phyloP scores from a whole-genome alignment of 2,329 filamentous ascomycete species.

The Aspergillus sp. region DNA sequence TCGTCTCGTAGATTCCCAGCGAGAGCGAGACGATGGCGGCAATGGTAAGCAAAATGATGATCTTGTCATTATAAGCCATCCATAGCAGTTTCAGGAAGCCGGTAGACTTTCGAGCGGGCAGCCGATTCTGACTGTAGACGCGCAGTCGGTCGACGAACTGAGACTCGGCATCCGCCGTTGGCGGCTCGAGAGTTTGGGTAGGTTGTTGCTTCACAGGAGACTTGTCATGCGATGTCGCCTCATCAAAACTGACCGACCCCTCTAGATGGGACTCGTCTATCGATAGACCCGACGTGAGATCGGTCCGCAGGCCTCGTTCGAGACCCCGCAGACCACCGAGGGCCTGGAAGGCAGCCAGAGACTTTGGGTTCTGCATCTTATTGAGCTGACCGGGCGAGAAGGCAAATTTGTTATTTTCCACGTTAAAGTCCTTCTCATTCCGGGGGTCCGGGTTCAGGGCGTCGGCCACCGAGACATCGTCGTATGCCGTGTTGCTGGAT shows the following conservation, averaged over 20 bases:
- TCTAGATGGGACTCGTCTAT: slow-evolving; percentile 68
- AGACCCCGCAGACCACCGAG: slow-evolving; percentile 76
- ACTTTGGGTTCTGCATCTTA: slow-evolving; percentile 90
- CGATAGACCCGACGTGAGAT: slow-evolving; percentile 72
- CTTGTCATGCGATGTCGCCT: slow-evolving; percentile 52
- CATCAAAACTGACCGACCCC: slow-evolving; percentile 69
- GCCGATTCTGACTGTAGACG: slow-evolving; percentile 60
- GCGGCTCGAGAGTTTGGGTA: slow-evolving; percentile 2
- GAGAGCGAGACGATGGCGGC: slow-evolving; percentile 68
- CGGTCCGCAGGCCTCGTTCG: slow-evolving; percentile 73
- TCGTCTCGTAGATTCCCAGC: slow-evolving; percentile 67
- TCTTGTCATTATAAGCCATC: slow-evolving; percentile 72
- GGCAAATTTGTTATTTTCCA: slow-evolving; percentile 79
- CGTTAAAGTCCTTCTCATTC: slow-evolving; percentile 71
- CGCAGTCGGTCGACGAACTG: slow-evolving; percentile 58
- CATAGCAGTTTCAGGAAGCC: slow-evolving; percentile 62
- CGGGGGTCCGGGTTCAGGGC: slow-evolving; percentile 75
- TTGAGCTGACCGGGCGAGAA: slow-evolving; percentile 75
- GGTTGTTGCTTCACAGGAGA: slow-evolving; percentile 10
- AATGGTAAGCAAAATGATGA: slow-evolving; percentile 67
- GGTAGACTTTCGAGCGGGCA: slow-evolving; percentile 64
- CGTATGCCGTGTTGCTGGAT: slow-evolving; percentile 27
- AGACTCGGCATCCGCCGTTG: slow-evolving; percentile 16
- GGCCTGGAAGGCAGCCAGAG: slow-evolving; percentile 74
- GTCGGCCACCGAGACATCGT: slow-evolving; percentile 45